These are phyloP conservation scores for Venturia effusa DNA, from an alignment of 2,329 filamentous ascomycete genomes.

Conservation along the genomic window DNA sequence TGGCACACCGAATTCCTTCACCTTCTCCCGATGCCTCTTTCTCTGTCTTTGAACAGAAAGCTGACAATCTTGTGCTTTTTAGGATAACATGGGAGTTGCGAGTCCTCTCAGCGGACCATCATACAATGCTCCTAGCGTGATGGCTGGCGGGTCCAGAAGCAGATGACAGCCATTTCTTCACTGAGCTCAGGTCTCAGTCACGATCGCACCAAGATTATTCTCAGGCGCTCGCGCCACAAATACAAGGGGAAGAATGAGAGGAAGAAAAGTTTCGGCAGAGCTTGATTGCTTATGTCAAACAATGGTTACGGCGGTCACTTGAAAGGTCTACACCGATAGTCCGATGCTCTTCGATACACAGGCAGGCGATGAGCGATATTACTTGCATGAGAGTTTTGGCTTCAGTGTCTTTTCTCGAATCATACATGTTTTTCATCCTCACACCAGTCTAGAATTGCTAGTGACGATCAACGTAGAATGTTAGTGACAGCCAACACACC, in stretches of 20 bases:
- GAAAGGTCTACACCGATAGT: slow-evolving; percentile 3
- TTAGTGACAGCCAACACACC: not conserved
- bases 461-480: not conserved
- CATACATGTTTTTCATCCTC: slow-evolving; percentile 5
- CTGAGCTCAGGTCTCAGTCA: not conserved
- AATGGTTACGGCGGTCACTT: slow-evolving; percentile 2
- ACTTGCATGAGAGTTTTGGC: slow-evolving; percentile 7
- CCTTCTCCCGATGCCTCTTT: not conserved
- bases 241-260: slow-evolving; percentile 1
- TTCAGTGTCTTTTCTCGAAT: slow-evolving; percentile 1
- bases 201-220: not conserved
- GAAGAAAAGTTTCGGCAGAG: slow-evolving; percentile 4
- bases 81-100: not conserved
- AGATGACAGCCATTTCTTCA: not conserved
- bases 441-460: slow-evolving; percentile 4
- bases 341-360: not conserved
- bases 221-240: not conserved
- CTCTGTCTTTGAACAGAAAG: not conserved
- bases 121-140: slow-evolving; percentile 1
- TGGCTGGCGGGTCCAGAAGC: slow-evolving; percentile 3
- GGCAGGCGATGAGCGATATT: slow-evolving; percentile 3
- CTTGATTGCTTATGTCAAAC: slow-evolving; percentile 1
- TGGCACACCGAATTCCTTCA: not conserved
- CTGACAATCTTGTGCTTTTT: not conserved
- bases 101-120: not conserved